phyloP scores from a whole-genome alignment of 2,329 filamentous ascomycete genomes.

The Daldinia eschscholtzii region DNA sequence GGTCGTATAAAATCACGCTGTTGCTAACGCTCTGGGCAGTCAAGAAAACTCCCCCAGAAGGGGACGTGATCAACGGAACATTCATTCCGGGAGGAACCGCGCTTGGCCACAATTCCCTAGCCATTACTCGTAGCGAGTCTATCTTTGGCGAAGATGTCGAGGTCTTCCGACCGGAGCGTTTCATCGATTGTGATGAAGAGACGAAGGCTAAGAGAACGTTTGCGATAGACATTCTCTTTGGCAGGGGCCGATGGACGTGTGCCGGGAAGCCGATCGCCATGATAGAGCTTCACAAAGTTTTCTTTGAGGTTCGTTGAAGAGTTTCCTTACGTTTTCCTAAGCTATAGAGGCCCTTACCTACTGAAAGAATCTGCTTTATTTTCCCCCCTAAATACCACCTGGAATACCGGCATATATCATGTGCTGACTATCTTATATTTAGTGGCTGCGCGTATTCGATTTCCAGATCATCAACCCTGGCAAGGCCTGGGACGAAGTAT shows the following conservation, averaged over 20 bases:
- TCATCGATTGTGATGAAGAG: constrained; percentile 54
- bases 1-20: too few relatives aligned
- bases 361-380: too few relatives aligned
- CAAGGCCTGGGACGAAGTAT: background rate
- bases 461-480: background rate
- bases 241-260: background rate
- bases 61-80: background rate
- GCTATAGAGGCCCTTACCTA: too few relatives aligned
- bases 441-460: constrained; percentile 3
- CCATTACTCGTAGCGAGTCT: constrained; percentile 50
- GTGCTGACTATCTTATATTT: background rate
- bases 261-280: background rate
- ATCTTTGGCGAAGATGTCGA: constrained; percentile 55
- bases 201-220: constrained; percentile 41
- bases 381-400: too few relatives aligned
- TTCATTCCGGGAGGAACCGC: background rate
- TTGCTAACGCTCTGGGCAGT: background rate
- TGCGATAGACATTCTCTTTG: background rate
- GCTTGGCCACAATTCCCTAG: constrained; percentile 42
- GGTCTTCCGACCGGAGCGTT: constrained; percentile 61
- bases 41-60: background rate
- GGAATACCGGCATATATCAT: background rate
- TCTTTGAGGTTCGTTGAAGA: background rate
- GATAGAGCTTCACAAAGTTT: constrained; percentile 5
- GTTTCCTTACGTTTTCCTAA: background rate